Base-by-base conservation (phyloP, 2,329 filamentous ascomycete genomes). In the Cercospora berteroae region DNA sequence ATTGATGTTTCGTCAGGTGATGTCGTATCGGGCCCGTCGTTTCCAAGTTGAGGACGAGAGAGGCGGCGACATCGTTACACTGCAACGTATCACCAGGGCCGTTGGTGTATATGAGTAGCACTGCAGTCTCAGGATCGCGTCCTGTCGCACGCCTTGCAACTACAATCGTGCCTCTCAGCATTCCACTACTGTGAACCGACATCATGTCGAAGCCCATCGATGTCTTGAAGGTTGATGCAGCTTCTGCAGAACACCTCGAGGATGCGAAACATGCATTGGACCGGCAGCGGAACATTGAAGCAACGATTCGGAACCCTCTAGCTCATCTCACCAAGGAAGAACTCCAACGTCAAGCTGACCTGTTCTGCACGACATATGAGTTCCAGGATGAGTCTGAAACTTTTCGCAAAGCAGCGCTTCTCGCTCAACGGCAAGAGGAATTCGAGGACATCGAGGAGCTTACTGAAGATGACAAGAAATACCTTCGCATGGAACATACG, bases 351-450 rank as follows among this genome's bases (percentile, higher is more conserved):
- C 67, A 69, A 42, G 67, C 67, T 4, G 64, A 63, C 13, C 64
- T 20, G n/a, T 70, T 70, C 48, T 70, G 69, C 58, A 56, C 56
- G 7, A 66, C 63, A 16, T 68, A 69, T 42, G 64, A 65, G 9
- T 69, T 70, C 25, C 33, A 66, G 78, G 0, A 67, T 87, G 23
- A 84, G 20, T 73, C 84, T 10, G 82, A 83, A 4, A 76, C 72
- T 23, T 85, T 87, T 66, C 80, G 81, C 31, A 85, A 85, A 69
- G 83, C 83, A 8, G 84, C 84, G 12, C 71, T 86, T 36, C 77
- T 86, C 18, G 83, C 84, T 5, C 84, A 86, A 63, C 78, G 83
- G 18, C 85, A 86, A 0, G 78, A 80, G 16, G 77, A 77, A 0
- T 85, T 83, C 50, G 81, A 85, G 58, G 76, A 80, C 4, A 78